Percentiles rank a stretch among this genome's conserved stretches.
phyloP scores from a whole-genome alignment of 1,139 yeast species.

The Taphrina flavorubra region DNA sequence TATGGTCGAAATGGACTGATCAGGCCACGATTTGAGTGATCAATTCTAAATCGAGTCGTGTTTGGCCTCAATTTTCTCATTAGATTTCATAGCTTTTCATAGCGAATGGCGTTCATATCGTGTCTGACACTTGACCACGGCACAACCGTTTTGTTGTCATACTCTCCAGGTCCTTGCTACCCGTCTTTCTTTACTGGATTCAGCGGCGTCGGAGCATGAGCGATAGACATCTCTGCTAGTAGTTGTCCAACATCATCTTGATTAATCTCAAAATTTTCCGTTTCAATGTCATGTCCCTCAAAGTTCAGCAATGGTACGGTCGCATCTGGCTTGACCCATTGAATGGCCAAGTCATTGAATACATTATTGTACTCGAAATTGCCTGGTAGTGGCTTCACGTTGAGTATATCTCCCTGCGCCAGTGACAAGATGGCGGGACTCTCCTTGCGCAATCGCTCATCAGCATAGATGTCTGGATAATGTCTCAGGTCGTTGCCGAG shows the following conservation, averaged over 20 bases:
- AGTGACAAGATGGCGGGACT: constrained; percentile 26
- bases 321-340: constrained; percentile 13
- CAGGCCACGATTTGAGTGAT: constrained; percentile 37
- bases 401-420: constrained; percentile 1
- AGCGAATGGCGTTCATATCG: background rate
- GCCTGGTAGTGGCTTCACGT: constrained; percentile 9
- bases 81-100: background rate
- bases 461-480: constrained; percentile 28
- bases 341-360: constrained; percentile 36
- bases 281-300: constrained; percentile 27
- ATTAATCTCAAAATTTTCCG: constrained; percentile 35
- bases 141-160: background rate
- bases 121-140: too few species aligned
- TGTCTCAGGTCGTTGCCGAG: constrained; percentile 32
- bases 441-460: constrained; percentile 20
- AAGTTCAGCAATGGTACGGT: constrained; percentile 5
- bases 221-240: too few species aligned
- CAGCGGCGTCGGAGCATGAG: too few species aligned
- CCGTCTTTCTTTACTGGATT: too few species aligned
- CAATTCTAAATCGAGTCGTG: background rate
- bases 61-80: background rate
- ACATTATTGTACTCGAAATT: constrained; percentile 39
- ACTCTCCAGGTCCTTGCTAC: too few species aligned
- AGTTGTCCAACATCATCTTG: constrained; percentile 18
- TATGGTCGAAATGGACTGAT: constrained; percentile 40